Evolutionary conservation across 495 filamentous ascomycete species (phyloP), one percentile per base, ranked within the genome.

Genomic region (Penicillium mononematosum): DNA sequence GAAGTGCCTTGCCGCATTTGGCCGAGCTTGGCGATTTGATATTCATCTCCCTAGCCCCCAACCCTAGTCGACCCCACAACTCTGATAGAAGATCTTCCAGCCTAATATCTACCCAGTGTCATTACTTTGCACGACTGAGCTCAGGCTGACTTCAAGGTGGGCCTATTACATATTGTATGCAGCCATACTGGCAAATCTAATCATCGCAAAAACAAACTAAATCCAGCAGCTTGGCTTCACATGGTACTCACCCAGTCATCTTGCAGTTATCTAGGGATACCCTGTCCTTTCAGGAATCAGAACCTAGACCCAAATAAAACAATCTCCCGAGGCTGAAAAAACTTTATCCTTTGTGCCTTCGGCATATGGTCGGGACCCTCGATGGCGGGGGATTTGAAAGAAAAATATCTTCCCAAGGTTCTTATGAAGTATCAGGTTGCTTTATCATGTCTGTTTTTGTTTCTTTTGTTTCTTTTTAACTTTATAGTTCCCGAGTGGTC

Each of bases 1-100:
- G 22, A 38, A 8, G 22, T 45, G 12, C 42, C 52, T 55, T 55
- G 22, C 43, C 34, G 29, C 20, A 46, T 55, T 9, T 22, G 53
- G 44, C 32, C 43, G 24, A 39, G 9, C 32, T 46, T 39, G 34
- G 53, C 53, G 43, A 41, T 55, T 38, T 34, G 22, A 45, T 17
- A 14, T 39, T 9, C 7, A 2, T 8, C 1, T 8, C 16, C 36
- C 36, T 3, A 17, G n/a, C 17, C 36, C 36, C 36, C 36, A 14
- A 5, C 32, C 32, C 34, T 29, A n/a, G n/a, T 44, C 17, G 24
- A 4, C 49, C 36, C 36, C 50, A 52, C 38, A 42, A 24, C 17
- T 44, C 38, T 0, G 0, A n/a, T 36, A 14, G 52, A 12, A 16
- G 52, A 55, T 55, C 52, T 36, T 7, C 52, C 31, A 20, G 19